Conservation (phyloP, 768 basidiomycete genomes). For the Coprinellus micaceus region DNA sequence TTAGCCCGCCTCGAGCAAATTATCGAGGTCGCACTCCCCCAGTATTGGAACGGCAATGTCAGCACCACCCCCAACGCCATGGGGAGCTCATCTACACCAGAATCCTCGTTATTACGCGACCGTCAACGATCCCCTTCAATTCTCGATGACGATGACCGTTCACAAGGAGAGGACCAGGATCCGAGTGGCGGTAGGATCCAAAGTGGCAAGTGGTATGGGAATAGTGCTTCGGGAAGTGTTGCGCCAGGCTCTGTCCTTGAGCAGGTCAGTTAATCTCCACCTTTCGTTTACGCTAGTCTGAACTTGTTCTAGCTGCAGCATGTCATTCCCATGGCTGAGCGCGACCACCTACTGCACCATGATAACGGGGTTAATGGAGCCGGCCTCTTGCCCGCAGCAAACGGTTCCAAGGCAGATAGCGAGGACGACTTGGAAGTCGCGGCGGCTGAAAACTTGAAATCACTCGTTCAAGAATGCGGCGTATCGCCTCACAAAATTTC, state of each 20-base stretch:
- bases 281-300: not conserved
- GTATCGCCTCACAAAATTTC: constrained; percentile 87
- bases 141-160: constrained; percentile 63
- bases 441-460: constrained; percentile 80
- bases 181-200: constrained; percentile 74
- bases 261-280: constrained; percentile 46
- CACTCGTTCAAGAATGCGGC: constrained; percentile 88
- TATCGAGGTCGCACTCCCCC: constrained; percentile 74
- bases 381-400: constrained; percentile 2
- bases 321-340: constrained; percentile 9
- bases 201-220: constrained; percentile 84
- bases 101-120: constrained; percentile 27
- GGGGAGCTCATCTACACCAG: constrained; percentile 35
- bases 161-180: constrained; percentile 76
- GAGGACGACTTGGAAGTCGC: constrained; percentile 45
- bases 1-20: constrained; percentile 77
- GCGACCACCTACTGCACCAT: not conserved
- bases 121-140: constrained; percentile 49
- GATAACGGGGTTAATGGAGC: not conserved
- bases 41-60: constrained; percentile 42
- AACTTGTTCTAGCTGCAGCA: constrained; percentile 24
- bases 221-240: constrained; percentile 78
- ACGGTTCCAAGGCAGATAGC: constrained; percentile 19
- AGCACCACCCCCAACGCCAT: too few species aligned
- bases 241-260: constrained; percentile 76